Conservation (phyloP, 1,284 basidiomycete species). For the Cryptococcus sp. region DNA sequence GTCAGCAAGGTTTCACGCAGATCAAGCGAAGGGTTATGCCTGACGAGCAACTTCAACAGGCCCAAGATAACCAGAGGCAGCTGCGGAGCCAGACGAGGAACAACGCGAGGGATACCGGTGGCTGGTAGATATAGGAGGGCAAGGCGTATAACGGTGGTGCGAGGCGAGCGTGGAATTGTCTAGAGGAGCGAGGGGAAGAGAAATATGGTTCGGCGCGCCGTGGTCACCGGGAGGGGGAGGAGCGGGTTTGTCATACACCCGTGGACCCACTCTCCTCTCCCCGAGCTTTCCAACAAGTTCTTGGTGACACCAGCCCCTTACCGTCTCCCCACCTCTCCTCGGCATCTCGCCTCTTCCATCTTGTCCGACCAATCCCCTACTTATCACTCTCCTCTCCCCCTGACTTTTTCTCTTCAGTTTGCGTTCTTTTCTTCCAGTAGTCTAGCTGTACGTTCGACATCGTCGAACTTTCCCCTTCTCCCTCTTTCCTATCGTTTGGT, state of each 20-base stretch:
- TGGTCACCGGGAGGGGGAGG: neutral
- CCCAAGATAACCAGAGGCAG: constrained; percentile 37
- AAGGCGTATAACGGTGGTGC: neutral
- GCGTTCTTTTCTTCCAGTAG: neutral
- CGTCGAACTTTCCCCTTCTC: neutral
- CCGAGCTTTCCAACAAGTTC: neutral
- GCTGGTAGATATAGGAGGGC: constrained; percentile 20
- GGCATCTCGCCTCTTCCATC: neutral
- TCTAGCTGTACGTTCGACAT: neutral
- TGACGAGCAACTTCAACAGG: constrained; percentile 18
- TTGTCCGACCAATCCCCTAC: neutral
- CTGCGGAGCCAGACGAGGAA: constrained; percentile 46
- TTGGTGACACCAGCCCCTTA: neutral
- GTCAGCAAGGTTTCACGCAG: constrained; percentile 2
- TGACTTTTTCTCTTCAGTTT: neutral
- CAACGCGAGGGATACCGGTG: constrained; percentile 27
- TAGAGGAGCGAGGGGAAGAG: neutral
- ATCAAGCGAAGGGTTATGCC: constrained; percentile 20
- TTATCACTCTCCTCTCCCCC: neutral
- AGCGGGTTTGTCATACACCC: neutral
- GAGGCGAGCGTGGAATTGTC: neutral
- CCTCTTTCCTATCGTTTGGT: neutral
- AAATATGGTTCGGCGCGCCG: constrained; percentile 27
- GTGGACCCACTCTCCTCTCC: neutral
- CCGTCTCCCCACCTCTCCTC: neutral